Evolutionary conservation across 805 yeast genomes (phyloP).

Genomic region (Candida chauliodis): DNA sequence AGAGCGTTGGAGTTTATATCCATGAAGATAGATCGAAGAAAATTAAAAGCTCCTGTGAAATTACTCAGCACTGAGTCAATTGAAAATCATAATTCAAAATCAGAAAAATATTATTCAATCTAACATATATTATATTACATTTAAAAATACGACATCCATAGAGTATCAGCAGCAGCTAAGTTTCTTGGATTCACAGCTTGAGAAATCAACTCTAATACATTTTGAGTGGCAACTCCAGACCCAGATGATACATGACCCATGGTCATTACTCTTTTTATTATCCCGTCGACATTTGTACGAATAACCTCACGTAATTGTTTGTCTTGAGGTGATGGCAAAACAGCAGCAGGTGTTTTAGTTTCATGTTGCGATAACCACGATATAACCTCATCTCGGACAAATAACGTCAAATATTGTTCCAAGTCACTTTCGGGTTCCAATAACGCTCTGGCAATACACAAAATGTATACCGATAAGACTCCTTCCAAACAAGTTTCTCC

Average conservation of each 20-base stretch:
- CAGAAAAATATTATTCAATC: slow-evolving; percentile 5
- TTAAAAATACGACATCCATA: slow-evolving; percentile 93
- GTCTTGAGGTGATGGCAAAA: slow-evolving; percentile 53
- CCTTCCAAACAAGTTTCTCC: slow-evolving; percentile 96
- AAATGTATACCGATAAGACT: slow-evolving; percentile 75
- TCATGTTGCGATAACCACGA: slow-evolving; percentile 92
- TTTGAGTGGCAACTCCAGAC: slow-evolving; percentile 81
- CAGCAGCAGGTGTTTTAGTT: slow-evolving; percentile 20
- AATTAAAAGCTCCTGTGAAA: background rate
- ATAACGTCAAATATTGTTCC: slow-evolving; percentile 86
- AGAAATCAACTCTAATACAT: slow-evolving; percentile 83
- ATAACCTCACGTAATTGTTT: slow-evolving; percentile 84
- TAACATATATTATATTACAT: background rate
- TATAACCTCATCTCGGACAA: slow-evolving; percentile 92
- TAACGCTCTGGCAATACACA: slow-evolving; percentile 82
- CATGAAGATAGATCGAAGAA: slow-evolving; percentile 17
- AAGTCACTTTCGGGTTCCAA: slow-evolving; percentile 90
- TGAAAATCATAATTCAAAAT: background rate
- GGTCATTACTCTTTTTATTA: slow-evolving; percentile 73
- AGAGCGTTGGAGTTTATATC: slow-evolving; percentile 19
- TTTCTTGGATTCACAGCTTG: slow-evolving; percentile 95
- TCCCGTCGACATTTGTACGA: slow-evolving; percentile 78
- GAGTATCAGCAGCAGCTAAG: slow-evolving; percentile 83
- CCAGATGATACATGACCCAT: slow-evolving; percentile 57
- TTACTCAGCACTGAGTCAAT: slow-evolving; percentile 2